Conservation (phyloP, 345 rosid species). For the Firmiana major region DNA sequence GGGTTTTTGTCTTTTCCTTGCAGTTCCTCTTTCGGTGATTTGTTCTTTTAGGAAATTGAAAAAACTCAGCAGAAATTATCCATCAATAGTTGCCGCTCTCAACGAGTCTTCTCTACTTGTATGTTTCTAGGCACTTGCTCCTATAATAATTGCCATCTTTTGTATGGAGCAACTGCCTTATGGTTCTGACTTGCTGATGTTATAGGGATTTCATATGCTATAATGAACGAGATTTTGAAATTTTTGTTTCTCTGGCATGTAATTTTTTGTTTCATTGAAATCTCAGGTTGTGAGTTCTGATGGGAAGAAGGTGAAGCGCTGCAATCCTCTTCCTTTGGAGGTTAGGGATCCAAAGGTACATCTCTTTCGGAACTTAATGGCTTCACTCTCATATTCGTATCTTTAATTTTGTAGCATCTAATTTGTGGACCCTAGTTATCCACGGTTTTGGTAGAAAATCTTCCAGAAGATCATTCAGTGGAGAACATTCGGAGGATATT, state of each 20-base stretch:
- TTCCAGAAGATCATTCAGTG: slow-evolving; percentile 82
- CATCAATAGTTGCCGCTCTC: slow-evolving; percentile 52
- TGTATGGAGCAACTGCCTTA: background rate
- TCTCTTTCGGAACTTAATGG: slow-evolving; percentile 13
- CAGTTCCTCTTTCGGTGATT: slow-evolving; percentile 77
- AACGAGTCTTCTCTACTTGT: slow-evolving; percentile 80
- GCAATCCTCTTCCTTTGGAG: slow-evolving; percentile 53
- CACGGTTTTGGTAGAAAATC: slow-evolving; percentile 91
- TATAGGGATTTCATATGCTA: background rate
- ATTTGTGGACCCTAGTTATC: slow-evolving; percentile 53
- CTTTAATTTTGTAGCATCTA: slow-evolving; percentile 23
- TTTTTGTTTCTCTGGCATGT: background rate
- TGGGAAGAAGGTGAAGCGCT: slow-evolving; percentile 83
- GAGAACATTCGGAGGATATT: slow-evolving; percentile 62
- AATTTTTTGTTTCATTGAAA: slow-evolving; percentile 18
- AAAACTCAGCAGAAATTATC: slow-evolving; percentile 58
- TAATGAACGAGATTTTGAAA: background rate
- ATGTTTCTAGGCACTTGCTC: slow-evolving; percentile 22
- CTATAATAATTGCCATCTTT: background rate
- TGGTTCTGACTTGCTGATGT: background rate
- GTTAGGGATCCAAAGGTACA: slow-evolving; percentile 77
- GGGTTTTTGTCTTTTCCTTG: slow-evolving; percentile 17
- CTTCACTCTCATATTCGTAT: background rate
- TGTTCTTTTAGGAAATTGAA: slow-evolving; percentile 78
- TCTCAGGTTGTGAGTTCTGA: slow-evolving; percentile 67